Evolutionary conservation across 129 eudicot genomes (phyloP), one percentile per base, ranked within the genome.

Genomic region (Solidago caesia): DNA sequence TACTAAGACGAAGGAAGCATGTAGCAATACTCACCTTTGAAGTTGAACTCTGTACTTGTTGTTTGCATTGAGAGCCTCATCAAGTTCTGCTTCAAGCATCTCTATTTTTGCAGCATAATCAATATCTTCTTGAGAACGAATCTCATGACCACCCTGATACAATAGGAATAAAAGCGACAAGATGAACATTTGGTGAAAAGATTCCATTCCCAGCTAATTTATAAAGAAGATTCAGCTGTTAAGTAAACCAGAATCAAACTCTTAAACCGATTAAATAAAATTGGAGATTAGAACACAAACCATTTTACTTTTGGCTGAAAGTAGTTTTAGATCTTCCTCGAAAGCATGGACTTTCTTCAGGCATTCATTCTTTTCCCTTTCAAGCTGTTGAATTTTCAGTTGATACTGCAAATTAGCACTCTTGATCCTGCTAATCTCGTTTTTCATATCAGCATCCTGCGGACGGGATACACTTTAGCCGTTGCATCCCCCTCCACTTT

Each of bases 41-140:
- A 88, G 94, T 82, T 85, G 90, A 70, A 58, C 72, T 71, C 84
- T 77, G 81, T 85, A 83, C 49, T 76, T 85, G 43, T 81, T 85
- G 46, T 83, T 84, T 46, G 87, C 87, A 67, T 83, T 86, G 44
- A 80, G 80, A 51, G 83, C 85, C 84, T 84, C 89, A 68, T 81
- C 94, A 73, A 83, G 90, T 53, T 89, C 89, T 58, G 82, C 74
- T 83, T 87, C 89, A 70, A 84, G 89, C 85, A 84, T 56, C 79
- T 84, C 82, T 52, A 83, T 74, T 62, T 84, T 84, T 21, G 79
- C 78, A 65, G 60, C 48, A 47, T 75, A 75, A 86, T 86, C 87
- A 65, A 67, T 59, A 12, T 75, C 80, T 56, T 75, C 77, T 59
- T 70, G 77, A 67, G 84, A 77, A 80, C 26, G 55, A 68, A 39